These are phyloP conservation scores for Aspergillus cristatus DNA, from an alignment of 495 filamentous ascomycete genomes.

Conservation along the genomic window DNA sequence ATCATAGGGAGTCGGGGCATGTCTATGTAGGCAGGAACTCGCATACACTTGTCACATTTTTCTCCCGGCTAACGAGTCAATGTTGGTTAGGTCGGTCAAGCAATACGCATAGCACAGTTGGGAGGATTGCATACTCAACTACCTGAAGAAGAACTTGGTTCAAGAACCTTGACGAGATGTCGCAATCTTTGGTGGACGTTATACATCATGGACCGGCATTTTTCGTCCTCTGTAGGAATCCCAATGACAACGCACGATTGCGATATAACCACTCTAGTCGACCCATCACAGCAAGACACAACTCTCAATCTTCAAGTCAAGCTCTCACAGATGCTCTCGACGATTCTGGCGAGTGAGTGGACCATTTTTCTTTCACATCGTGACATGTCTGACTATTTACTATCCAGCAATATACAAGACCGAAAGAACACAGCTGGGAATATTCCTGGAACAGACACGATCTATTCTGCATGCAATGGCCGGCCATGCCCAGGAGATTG, in stretches of 20 bases:
- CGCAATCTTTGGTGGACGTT: slow-evolving; percentile 32
- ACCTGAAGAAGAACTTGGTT: slow-evolving; percentile 20
- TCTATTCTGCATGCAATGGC: slow-evolving; percentile 26
- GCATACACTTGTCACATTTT: background rate
- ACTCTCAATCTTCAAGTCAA: slow-evolving; percentile 25
- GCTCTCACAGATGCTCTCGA: slow-evolving; percentile 19
- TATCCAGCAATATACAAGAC: slow-evolving; percentile 25
- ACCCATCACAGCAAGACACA: slow-evolving; percentile 15
- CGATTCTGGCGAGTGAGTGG: slow-evolving; percentile 16
- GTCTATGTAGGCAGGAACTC: slow-evolving; percentile 17
- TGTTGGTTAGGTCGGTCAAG: slow-evolving; percentile 23
- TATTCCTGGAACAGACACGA: slow-evolving; percentile 25
- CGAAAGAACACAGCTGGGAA: slow-evolving; percentile 20
- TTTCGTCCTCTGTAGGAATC: slow-evolving; percentile 26
- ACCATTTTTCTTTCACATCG: too few species aligned
- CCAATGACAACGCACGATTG: slow-evolving; percentile 24
- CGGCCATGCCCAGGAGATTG: slow-evolving; percentile 23
- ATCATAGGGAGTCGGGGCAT: slow-evolving; percentile 24
- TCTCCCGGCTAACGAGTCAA: too few species aligned
- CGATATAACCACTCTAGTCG: slow-evolving; percentile 24
- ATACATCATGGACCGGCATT: slow-evolving; percentile 28
- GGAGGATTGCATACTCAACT: slow-evolving; percentile 30
- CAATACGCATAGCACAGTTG: slow-evolving; percentile 27
- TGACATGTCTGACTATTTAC: background rate
- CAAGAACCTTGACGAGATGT: slow-evolving; percentile 18